Base-by-base conservation (phyloP, 345 rosid species). In the Salix caprea region DNA sequence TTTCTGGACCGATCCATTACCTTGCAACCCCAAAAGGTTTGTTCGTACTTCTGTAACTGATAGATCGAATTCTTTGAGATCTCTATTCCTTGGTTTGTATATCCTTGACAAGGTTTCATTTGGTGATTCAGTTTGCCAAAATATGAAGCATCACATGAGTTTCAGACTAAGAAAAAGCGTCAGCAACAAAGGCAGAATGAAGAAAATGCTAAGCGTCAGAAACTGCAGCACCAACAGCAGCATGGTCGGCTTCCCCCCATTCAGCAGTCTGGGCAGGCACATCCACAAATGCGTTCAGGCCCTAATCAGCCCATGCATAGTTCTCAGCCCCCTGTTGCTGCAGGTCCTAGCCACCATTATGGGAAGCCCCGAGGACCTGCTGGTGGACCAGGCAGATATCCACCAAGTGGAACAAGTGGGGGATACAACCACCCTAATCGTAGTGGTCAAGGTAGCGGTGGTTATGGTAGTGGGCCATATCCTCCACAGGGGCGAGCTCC, bases 131-230 rank as follows among this genome's bases (percentile, higher is more conserved):
- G 99, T 80, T 84, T 95, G 79, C 98, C 98, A 4, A 90, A 89
- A 78, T 96, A 96, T 73, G 98, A 96, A 80, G 89, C 98, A 66
- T 93, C 99, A 13, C 99, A 96, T 39, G 99, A 96, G 86, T 92
- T 91, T 85, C 98, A 93, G 80, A 92, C 99, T 42, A 96, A 92
- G 94, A 96, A 92, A 79, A 93, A 90, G 86, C 85, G 97, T 64
- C 98, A 93, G 87, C 96, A 92, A 80, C 97, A 91, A 79, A 88
- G 97, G 64, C 96, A 93, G 74, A 90, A 95, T 6, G 92, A 89
- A 77, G 97, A 91, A 85, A 88, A 88, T 62, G 94, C 99, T 7
- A 95, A 90, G 62, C 87, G 94, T 42, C 99, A 95, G 86, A 95
- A 90, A 81, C 85, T 87, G 32, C 97, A 91, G 82, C 98, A 91